Conservation (phyloP, 164 flowering plant species). For the Amborella trichopoda region DNA sequence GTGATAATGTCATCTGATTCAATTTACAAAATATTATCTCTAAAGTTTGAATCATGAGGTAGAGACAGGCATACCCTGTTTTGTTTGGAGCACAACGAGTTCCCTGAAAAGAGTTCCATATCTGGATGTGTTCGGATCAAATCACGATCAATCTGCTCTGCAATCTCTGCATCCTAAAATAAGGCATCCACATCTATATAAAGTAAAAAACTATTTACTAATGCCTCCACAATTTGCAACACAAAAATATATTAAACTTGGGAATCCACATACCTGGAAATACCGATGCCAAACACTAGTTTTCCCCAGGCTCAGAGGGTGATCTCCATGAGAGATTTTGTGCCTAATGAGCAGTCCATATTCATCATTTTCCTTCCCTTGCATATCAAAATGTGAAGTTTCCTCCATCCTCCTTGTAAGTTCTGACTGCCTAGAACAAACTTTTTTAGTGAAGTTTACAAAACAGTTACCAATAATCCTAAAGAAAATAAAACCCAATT, state of each 20-base stretch:
- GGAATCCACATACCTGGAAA: slow-evolving; percentile 9
- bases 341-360: slow-evolving; percentile 6
- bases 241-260: background rate
- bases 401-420: slow-evolving; percentile 4
- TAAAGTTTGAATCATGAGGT: too few species aligned
- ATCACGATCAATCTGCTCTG: slow-evolving; percentile 10
- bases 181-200: background rate
- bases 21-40: too few species aligned
- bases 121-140: slow-evolving; percentile 11
- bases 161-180: slow-evolving; percentile 8
- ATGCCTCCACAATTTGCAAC: background rate
- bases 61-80: slow-evolving; percentile 5
- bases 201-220: background rate
- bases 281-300: slow-evolving; percentile 9
- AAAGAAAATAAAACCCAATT: too few species aligned
- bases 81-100: slow-evolving; percentile 3
- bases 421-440: slow-evolving; percentile 8
- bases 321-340: slow-evolving; percentile 6
- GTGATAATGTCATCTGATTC: background rate
- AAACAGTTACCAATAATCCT: too few species aligned
- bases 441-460: too few species aligned
- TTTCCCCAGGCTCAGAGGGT: slow-evolving; percentile 9
- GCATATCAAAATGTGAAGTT: background rate
- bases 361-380: background rate
- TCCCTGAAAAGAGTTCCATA: slow-evolving; percentile 7